A percentile compares a stretch with the other conserved stretches of the same genome.
These are phyloP conservation scores for Trichoderma asperellum DNA, from an alignment of 2,329 filamentous ascomycete species.

Conservation along the genomic window DNA sequence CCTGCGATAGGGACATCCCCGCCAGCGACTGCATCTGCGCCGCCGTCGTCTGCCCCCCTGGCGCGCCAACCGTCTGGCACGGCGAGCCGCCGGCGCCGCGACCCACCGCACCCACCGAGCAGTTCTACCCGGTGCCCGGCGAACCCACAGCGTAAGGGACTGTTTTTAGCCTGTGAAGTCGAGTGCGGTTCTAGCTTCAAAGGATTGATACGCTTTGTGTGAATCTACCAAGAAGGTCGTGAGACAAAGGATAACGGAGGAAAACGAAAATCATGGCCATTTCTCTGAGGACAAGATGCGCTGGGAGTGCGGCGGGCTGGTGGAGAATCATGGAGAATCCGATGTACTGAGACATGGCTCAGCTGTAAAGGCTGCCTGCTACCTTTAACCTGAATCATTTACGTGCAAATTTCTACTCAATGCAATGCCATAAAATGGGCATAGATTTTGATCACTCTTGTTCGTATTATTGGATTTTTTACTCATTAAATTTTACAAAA, in stretches of 20 bases:
- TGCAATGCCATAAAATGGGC: background rate
- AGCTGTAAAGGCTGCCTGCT: background rate
- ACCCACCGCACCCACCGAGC: background rate
- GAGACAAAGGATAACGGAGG: background rate
- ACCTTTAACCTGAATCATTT: background rate
- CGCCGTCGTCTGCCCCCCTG: slow-evolving; percentile 34
- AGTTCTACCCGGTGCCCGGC: background rate
- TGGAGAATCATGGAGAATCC: background rate
- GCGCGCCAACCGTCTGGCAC: slow-evolving; percentile 31
- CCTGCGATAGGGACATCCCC: slow-evolving; percentile 34
- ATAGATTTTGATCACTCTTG: background rate
- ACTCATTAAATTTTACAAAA: background rate
- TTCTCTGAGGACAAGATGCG: background rate
- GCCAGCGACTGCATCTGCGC: slow-evolving; percentile 38
- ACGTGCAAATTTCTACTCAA: background rate
- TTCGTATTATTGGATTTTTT: background rate
- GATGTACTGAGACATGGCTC: background rate
- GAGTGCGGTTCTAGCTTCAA: background rate
- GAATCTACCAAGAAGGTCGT: background rate
- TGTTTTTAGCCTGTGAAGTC: slow-evolving; percentile 6
- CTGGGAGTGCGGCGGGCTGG: background rate
- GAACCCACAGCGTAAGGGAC: slow-evolving; percentile 30
- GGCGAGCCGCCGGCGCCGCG: background rate
- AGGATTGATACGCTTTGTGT: background rate
- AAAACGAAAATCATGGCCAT: background rate